Percentiles rank a stretch among this genome's conserved stretches.
phyloP scores from a whole-genome alignment of 2,329 filamentous ascomycete genomes.

The Alternaria angustiovoidea region DNA sequence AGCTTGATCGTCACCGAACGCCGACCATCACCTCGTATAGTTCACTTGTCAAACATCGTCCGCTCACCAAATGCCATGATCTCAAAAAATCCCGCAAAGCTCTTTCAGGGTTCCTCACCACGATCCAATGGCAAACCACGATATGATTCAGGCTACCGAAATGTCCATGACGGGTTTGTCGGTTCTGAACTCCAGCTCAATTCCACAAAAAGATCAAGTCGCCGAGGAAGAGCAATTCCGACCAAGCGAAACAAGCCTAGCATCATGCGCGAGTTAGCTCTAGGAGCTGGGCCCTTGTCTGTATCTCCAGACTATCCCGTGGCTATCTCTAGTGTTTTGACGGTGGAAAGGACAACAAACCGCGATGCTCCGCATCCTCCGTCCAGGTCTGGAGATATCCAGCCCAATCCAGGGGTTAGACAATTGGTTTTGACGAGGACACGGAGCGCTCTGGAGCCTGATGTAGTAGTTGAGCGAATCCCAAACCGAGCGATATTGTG shows the following conservation, averaged over 20 bases:
- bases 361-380: not conserved
- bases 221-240: not conserved
- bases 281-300: slow-evolving; percentile 18
- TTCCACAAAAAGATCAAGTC: not conserved
- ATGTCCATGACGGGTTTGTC: slow-evolving; percentile 23
- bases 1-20: not conserved
- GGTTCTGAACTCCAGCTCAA: slow-evolving; percentile 15
- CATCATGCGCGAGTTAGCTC: slow-evolving; percentile 2
- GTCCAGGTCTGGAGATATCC: not conserved
- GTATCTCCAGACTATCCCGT: not conserved
- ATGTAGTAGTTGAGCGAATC: not conserved
- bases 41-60: not conserved
- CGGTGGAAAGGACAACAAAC: not conserved
- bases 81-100: not conserved
- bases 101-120: not conserved
- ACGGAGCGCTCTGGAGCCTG: not conserved
- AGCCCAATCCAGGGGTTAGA: not conserved
- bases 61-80: not conserved
- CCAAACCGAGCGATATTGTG: not conserved
- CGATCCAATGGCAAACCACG: not conserved
- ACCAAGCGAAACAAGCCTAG: not conserved
- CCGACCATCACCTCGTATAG: not conserved
- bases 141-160: not conserved
- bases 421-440: not conserved
- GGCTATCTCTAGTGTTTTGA: not conserved